phyloP scores from a whole-genome alignment of 805 yeast genomes.

The Wickerhamomyces pijperi region DNA sequence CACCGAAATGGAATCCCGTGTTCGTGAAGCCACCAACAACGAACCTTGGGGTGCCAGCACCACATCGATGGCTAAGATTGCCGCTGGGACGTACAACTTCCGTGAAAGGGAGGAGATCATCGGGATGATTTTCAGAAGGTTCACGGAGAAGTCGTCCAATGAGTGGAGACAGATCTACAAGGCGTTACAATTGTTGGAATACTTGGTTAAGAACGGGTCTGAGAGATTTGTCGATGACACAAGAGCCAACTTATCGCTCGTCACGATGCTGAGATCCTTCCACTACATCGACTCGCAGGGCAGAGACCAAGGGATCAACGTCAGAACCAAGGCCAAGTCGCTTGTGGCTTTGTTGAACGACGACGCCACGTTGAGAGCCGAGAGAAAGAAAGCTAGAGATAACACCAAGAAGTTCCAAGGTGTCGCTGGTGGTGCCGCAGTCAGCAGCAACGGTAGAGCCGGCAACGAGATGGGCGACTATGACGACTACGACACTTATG shows the following conservation, averaged over 20 bases:
- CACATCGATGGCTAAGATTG: constrained; percentile 87
- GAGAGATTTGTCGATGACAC: constrained; percentile 95
- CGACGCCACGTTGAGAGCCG: constrained; percentile 65
- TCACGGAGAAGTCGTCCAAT: constrained; percentile 89
- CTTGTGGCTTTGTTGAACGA: constrained; percentile 63
- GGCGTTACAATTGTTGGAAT: constrained; percentile 84
- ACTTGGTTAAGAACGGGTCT: constrained; percentile 81
- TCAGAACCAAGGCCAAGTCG: constrained; percentile 80
- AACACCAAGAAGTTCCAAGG: constrained; percentile 78
- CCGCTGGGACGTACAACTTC: constrained; percentile 85
- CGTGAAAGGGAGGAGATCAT: constrained; percentile 72
- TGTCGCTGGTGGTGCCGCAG: constrained; percentile 48
- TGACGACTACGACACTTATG: constrained; percentile 35
- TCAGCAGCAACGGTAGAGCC: constrained; percentile 15
- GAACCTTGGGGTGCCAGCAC: constrained; percentile 99
- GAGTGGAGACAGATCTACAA: constrained; percentile 99
- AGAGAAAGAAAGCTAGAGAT: constrained; percentile 83
- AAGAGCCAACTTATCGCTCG: constrained; percentile 66
- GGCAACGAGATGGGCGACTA: constrained; percentile 26
- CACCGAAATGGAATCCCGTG: constrained; percentile 95
- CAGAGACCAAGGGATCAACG: constrained; percentile 91
- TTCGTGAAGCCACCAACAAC: constrained; percentile 94
- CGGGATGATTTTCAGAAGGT: constrained; percentile 71
- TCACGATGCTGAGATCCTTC: constrained; percentile 84
- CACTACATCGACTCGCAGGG: constrained; percentile 92